Base-by-base conservation (phyloP, 805 yeast species). In the Cyberlindnera lachancei region DNA sequence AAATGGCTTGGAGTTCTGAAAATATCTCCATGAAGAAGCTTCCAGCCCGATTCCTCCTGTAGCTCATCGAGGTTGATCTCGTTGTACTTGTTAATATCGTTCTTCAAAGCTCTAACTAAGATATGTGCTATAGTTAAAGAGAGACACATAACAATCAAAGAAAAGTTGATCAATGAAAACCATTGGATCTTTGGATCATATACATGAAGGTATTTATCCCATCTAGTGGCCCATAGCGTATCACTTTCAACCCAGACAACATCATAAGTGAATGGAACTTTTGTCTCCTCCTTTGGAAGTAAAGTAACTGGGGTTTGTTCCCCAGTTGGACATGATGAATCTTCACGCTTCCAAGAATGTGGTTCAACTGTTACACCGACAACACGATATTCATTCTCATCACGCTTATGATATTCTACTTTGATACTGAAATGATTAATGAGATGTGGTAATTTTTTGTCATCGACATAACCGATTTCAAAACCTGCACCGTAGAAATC, bases 21-120 rank as follows among this genome's bases (percentile, higher is more conserved):
- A 19, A 90, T 87, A 56, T 90, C 97, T 40, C 96, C 97, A 49
- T 88, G 94, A 24, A 87, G 79, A 42, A 92, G 69, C 56, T 92
- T 92, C 98, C 98, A 92, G 24, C 98, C 98, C 52, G 87, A 72
- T 56, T 92, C 97, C 50, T 87, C 95, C 41, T 85, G 78, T 33
- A 86, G 73, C 36, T 83, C 95, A 47, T 79, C 86, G 47, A 90
- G 68, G 52, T 83, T 86, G 42, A 90, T 72, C 54, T 84, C 95
- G 54, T 90, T 90, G 61, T 92, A 92, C 48, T 81, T 78, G 36
- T 79, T 70, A 47, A 92, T 84, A 55, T 92, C 98, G 52, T 73
- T 79, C 53, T 75, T 81, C 53, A 92, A 68, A 25, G 95, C 83
- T 47, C 85, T 74, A 39, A 79, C 60, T 43, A 92, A 66, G 36